Conservation (phyloP, 2,329 filamentous ascomycete species). For the Talaromyces sp. region DNA sequence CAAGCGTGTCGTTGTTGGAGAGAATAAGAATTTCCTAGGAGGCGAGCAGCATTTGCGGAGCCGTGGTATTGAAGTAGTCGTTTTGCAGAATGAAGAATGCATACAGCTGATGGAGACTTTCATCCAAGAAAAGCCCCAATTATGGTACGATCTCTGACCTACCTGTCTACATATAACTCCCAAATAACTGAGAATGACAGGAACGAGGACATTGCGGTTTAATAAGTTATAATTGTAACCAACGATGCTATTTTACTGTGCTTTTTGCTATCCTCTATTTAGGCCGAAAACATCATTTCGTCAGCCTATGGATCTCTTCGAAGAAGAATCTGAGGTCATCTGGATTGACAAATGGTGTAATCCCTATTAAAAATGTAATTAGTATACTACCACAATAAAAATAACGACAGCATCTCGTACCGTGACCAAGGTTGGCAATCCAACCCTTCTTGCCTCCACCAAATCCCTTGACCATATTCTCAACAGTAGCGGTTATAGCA, state of each 20-base stretch:
- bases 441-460: constrained; percentile 79
- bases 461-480: constrained; percentile 85
- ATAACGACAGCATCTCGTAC: constrained; percentile 47
- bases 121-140: constrained; percentile 65
- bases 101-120: constrained; percentile 67
- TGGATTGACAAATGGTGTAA: constrained; percentile 91
- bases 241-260: neutral
- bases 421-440: constrained; percentile 96
- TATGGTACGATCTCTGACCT: constrained; percentile 53
- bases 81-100: constrained; percentile 62
- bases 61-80: constrained; percentile 68
- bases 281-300: constrained; percentile 8
- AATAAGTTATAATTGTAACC: constrained; percentile 16
- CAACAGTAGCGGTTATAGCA: constrained; percentile 75
- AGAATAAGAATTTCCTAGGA: constrained; percentile 71
- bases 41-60: constrained; percentile 66
- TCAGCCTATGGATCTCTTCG: constrained; percentile 73
- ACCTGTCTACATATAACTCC: constrained; percentile 10
- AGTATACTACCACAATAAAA: constrained; percentile 14
- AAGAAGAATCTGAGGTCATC: constrained; percentile 93
- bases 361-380: constrained; percentile 52
- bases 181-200: constrained; percentile 27
- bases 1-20: constrained; percentile 68
- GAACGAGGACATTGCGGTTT: constrained; percentile 58
- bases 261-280: neutral